A percentile compares a stretch with the other conserved stretches of the same genome.
phyloP scores from a whole-genome alignment of 495 filamentous ascomycete species.

The Wilcoxina mikolae region DNA sequence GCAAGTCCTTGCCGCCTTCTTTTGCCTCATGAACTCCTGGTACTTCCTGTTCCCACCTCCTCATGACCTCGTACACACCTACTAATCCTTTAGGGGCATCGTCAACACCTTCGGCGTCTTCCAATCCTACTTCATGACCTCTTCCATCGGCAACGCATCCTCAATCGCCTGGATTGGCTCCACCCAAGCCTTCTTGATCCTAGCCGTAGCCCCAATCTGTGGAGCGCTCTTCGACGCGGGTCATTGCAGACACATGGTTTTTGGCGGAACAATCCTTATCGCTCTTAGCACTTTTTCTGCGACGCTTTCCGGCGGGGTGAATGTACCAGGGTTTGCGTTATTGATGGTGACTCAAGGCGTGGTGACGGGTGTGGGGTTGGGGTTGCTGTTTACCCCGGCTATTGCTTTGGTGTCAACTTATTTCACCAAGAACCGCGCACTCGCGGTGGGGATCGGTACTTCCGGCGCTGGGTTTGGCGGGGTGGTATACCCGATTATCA shows the following conservation, averaged over 20 bases:
- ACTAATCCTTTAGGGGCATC: slow-evolving; percentile 40
- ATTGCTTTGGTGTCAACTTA: slow-evolving; percentile 28
- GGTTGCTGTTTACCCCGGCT: slow-evolving; percentile 29
- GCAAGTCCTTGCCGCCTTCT: neutral
- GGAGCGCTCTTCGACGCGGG: neutral
- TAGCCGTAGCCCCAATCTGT: neutral
- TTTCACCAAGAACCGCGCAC: slow-evolving; percentile 29
- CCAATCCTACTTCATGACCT: slow-evolving; percentile 50
- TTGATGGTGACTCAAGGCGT: slow-evolving; percentile 38
- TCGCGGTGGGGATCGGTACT: slow-evolving; percentile 30
- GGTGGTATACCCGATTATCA: slow-evolving; percentile 27
- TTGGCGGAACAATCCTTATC: neutral
- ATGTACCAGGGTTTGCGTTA: neutral
- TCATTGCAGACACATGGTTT: neutral
- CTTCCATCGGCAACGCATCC: slow-evolving; percentile 32
- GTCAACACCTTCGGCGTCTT: slow-evolving; percentile 62
- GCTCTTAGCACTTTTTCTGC: neutral
- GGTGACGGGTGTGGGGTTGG: slow-evolving; percentile 48
- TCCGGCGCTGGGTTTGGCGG: slow-evolving; percentile 32
- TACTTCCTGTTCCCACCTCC: neutral
- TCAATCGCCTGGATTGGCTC: slow-evolving; percentile 49
- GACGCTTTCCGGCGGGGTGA: neutral
- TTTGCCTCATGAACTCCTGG: neutral
- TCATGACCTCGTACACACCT: neutral
- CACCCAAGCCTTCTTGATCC: slow-evolving; percentile 37